Conservation (phyloP, 139 green algal genomes). For the Trebouxia sp. region DNA sequence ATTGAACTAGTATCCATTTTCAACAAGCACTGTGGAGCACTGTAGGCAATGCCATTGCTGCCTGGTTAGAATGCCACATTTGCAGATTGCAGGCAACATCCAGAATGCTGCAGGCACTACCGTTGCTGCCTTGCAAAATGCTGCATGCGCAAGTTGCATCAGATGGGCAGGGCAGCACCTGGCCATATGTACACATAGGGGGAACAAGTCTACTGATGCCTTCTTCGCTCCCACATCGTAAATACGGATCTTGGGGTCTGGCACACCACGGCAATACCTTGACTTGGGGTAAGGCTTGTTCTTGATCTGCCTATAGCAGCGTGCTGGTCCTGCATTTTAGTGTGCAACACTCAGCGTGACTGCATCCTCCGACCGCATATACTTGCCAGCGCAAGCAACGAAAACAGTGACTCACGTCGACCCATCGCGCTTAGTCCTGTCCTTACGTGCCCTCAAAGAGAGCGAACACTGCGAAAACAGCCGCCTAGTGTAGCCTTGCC, state of each 20-base stretch:
- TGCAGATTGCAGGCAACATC: not conserved
- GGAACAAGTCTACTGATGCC: conserved; percentile 91
- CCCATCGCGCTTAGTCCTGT: not conserved
- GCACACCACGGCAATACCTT: conserved; percentile 97
- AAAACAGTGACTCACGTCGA: not conserved
- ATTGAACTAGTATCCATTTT: too few relatives aligned
- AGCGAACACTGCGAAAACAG: not conserved
- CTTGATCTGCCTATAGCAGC: conserved; percentile 97
- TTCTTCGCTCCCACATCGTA: conserved; percentile 98
- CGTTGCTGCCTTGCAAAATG: too few relatives aligned
- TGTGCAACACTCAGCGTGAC: not conserved
- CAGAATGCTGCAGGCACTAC: too few relatives aligned
- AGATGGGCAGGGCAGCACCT: conserved; percentile 58
- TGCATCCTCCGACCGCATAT: too few relatives aligned
- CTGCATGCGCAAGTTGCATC: too few relatives aligned
- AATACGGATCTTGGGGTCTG: conserved; percentile 99
- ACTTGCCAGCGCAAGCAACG: too few relatives aligned
- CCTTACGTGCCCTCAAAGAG: not conserved
- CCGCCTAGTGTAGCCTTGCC: not conserved
- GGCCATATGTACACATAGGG: conserved; percentile 93
- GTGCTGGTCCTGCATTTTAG: conserved; percentile 8
- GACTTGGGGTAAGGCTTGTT: conserved; percentile 99
- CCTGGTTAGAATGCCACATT: too few relatives aligned
- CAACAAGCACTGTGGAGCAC: too few relatives aligned
- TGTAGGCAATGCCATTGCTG: too few relatives aligned